Base-by-base conservation (phyloP, 1,284 basidiomycete species). In the Caloboletus firmus region DNA sequence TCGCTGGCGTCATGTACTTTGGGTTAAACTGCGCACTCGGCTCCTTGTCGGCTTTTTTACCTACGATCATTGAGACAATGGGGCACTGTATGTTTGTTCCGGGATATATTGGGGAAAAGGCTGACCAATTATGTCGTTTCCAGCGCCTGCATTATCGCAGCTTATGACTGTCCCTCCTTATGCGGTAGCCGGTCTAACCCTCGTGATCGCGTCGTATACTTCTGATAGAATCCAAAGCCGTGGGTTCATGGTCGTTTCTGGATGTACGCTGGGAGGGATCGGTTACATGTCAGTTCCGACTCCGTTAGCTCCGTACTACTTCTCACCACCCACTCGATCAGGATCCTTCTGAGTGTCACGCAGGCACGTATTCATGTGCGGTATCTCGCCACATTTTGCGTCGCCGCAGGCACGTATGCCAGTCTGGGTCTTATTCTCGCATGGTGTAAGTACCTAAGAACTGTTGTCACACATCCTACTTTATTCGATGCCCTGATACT, bases 81-180 rank as follows among this genome's bases (percentile, higher is more conserved):
- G 86, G 84, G 15, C 82, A 78, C 64, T 80, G 81, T 80, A 59
- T 36, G 72, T 69, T 32, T 13, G 4, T 36, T 11, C n/a, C 4
- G 2, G 8, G 6, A 22, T 26, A 15, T 48, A 30, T 44, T 18
- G 30, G 18, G 15, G 12, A 17, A 18, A 15, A 44, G 20, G 24
- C 49, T 53, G 18, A 55, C 31, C 44, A 47, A 30, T 26, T 13
- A 1, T 5, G 18, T 4, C 28, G 17, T 45, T 42, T 34, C 13
- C 54, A 82, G 82, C 76, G 18, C 69, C 76, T 49, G 82, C 81
- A 0, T 63, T 75, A 18, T 83, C 86, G 0, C 87, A 90, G 59
- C 66, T 90, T 5, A 73, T 89, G 61, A 89, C 91, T 0, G 90
- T 94, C 8, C 92, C 92, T 4, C 91, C 91, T 17, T 93, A 93